These are phyloP conservation scores for Serendipita vermifera DNA, from an alignment of 768 basidiomycete genomes.

Conservation along the genomic window DNA sequence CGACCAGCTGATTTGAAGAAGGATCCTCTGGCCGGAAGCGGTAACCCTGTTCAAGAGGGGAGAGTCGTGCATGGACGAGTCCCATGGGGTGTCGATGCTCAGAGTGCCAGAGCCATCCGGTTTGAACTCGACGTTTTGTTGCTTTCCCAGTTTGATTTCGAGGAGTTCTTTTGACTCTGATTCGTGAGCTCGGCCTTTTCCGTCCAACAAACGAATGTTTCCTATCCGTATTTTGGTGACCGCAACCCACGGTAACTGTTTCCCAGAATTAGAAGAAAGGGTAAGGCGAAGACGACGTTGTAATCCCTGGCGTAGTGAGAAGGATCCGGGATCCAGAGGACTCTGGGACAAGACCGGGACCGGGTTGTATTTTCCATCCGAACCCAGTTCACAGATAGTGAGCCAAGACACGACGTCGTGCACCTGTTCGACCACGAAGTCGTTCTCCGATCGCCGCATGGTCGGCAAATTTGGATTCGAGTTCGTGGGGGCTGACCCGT, in stretches of 20 bases:
- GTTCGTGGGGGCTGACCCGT: constrained; percentile 8
- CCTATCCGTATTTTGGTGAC: constrained; percentile 66
- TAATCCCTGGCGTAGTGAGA: constrained; percentile 83
- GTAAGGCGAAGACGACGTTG: constrained; percentile 70
- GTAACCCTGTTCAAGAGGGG: constrained; percentile 77
- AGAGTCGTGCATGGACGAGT: constrained; percentile 84
- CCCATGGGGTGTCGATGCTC: constrained; percentile 78
- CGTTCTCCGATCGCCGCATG: constrained; percentile 88
- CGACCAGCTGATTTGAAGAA: constrained; percentile 64
- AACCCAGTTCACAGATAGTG: constrained; percentile 74
- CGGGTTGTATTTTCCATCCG: constrained; percentile 71
- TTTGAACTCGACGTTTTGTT: constrained; percentile 62
- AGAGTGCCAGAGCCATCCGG: constrained; percentile 72
- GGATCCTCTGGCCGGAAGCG: constrained; percentile 56
- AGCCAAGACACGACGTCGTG: constrained; percentile 88
- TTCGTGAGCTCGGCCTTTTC: constrained; percentile 69
- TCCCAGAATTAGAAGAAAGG: constrained; percentile 78
- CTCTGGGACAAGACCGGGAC: constrained; percentile 66
- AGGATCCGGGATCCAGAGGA: constrained; percentile 67
- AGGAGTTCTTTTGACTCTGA: constrained; percentile 57
- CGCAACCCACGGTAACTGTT: constrained; percentile 76
- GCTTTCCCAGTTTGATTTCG: constrained; percentile 59
- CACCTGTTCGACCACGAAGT: constrained; percentile 73
- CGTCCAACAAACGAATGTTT: constrained; percentile 73
- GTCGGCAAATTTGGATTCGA: constrained; percentile 29